Conservation (phyloP, 345 rosid species). For the Draba incana region DNA sequence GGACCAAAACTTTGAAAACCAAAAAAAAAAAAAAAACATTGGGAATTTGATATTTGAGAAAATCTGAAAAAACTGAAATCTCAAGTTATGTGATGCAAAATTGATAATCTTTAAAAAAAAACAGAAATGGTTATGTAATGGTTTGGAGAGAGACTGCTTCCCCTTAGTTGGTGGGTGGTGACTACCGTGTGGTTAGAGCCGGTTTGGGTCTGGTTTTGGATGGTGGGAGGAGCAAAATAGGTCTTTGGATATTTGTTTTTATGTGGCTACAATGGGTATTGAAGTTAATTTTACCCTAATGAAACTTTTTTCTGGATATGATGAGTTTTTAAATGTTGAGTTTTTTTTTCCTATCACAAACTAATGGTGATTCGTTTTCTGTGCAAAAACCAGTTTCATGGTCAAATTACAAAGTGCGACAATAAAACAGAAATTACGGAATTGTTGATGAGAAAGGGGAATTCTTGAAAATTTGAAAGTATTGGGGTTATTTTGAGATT, state of each 20-base stretch:
- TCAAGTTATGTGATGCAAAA: conserved; percentile 60
- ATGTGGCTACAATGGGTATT: conserved; percentile 32
- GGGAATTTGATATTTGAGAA: conserved; percentile 39
- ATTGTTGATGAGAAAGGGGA: no score
- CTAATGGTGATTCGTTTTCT: background rate
- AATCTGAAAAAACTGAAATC: conserved; percentile 43
- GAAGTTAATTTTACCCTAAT: conserved; percentile 17
- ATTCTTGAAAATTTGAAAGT: background rate
- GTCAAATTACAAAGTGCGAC: background rate
- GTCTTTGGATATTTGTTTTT: conserved; percentile 29
- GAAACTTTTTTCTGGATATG: conserved; percentile 17
- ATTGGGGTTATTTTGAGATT: conserved; percentile 5
- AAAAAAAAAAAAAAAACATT: conserved; percentile 15
- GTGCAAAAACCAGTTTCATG: background rate
- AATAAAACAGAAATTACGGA: no score
- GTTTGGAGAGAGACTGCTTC: conserved; percentile 33
- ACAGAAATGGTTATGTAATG: conserved; percentile 51
- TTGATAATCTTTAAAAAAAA: conserved; percentile 32
- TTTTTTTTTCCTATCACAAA: background rate
- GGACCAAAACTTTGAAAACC: conserved; percentile 20
- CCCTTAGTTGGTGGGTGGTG: conserved; percentile 18
- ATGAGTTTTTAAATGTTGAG: background rate
- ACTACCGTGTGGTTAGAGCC: background rate
- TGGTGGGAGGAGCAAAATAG: conserved; percentile 22
- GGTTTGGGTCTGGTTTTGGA: conserved; percentile 26